A percentile compares a stretch with the other conserved stretches of the same genome.
phyloP scores from a whole-genome alignment of 176 grass and related monocot species.

The Thalia dealbata region DNA sequence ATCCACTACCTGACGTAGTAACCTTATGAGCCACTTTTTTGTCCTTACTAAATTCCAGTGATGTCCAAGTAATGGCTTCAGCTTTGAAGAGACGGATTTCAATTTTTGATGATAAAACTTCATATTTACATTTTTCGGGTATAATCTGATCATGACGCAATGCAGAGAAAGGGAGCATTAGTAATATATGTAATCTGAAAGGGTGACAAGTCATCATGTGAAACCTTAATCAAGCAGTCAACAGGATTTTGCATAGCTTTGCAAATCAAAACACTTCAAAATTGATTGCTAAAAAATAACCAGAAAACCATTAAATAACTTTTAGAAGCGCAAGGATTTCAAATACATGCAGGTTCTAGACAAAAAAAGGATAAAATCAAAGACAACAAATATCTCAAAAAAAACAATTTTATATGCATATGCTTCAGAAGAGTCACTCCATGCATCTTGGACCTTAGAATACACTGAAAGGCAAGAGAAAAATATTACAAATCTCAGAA shows the following conservation, averaged over 20 bases:
- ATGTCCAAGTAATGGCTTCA: conserved; percentile 35
- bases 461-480: too few species aligned
- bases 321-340: not conserved
- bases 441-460: too few species aligned
- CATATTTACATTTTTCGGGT: conserved; percentile 32
- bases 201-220: not conserved
- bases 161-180: not conserved
- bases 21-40: conserved; percentile 30
- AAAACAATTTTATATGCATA: not conserved
- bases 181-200: not conserved
- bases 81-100: conserved; percentile 41
- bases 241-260: not conserved
- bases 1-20: conserved; percentile 3
- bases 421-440: not conserved
- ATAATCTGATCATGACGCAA: conserved; percentile 14
- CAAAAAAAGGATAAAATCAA: not conserved
- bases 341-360: not conserved
- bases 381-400: not conserved
- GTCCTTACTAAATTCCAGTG: conserved; percentile 33
- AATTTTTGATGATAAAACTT: conserved; percentile 36
- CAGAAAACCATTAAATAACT: not conserved
- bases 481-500: too few species aligned
- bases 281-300: not conserved
- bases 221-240: not conserved
- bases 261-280: not conserved